phyloP scores from a whole-genome alignment of 208 protist species.

The Crithidia mellificae region DNA sequence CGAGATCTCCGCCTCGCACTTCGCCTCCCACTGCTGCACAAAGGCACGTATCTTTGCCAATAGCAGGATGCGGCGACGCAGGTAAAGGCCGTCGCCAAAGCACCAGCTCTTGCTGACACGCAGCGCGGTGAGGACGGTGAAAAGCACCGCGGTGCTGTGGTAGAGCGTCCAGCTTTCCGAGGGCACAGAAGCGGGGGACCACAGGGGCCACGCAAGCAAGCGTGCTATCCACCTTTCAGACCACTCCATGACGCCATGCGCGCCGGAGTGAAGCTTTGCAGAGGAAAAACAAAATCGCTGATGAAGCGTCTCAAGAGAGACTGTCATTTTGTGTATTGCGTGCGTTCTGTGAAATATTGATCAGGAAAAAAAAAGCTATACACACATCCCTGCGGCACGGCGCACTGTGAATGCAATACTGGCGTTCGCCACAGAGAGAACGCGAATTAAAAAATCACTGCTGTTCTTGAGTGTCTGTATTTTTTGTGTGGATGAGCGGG shows the following conservation, averaged over 20 bases:
- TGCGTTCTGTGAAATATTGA: too few species aligned
- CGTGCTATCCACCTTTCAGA: not conserved
- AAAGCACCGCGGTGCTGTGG: constrained; percentile 7
- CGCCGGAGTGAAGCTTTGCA: too few species aligned
- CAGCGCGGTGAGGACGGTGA: constrained; percentile 21
- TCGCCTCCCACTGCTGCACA: constrained; percentile 47
- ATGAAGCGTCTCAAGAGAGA: not conserved
- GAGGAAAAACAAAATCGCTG: not conserved
- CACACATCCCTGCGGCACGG: too few species aligned
- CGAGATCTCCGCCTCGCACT: constrained; percentile 42
- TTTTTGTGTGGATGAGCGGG: too few species aligned
- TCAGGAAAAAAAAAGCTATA: too few species aligned
- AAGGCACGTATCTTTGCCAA: constrained; percentile 29
- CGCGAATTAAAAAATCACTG: too few species aligned
- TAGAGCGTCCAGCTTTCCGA: constrained; percentile 10
- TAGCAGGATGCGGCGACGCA: constrained; percentile 42
- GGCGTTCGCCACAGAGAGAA: too few species aligned
- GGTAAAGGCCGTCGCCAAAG: constrained; percentile 34
- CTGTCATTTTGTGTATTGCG: not conserved
- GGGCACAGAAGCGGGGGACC: not conserved
- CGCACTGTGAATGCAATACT: too few species aligned
- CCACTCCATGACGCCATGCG: not conserved
- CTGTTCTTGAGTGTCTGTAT: too few species aligned
- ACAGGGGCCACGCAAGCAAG: not conserved
- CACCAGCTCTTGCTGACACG: constrained; percentile 17